Conservation (phyloP, 1,139 yeast species). For the Scheffersomyces cryptocercus region DNA sequence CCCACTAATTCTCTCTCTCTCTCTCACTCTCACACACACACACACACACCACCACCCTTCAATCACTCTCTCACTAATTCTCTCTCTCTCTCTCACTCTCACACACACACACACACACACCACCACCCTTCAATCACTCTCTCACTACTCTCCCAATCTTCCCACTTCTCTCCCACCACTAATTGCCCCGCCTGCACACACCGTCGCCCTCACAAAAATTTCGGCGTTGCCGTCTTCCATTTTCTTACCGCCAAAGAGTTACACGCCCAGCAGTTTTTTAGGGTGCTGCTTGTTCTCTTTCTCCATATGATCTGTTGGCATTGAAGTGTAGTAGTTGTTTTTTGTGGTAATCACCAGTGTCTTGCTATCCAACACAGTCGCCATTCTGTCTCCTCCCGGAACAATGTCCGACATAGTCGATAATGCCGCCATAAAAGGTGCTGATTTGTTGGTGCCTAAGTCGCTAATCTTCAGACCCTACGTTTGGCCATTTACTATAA, state of each 20-base stretch:
- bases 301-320: background rate
- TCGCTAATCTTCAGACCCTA: slow-evolving; percentile 67
- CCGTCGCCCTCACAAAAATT: slow-evolving; percentile 1
- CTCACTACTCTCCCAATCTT: too few relatives aligned
- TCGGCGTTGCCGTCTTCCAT: background rate
- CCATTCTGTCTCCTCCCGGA: background rate
- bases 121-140: too few relatives aligned
- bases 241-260: background rate
- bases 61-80: too few relatives aligned
- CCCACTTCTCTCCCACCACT: too few relatives aligned
- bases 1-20: too few relatives aligned
- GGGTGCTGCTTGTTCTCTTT: background rate
- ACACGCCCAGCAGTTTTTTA: too few relatives aligned
- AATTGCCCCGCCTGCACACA: too few relatives aligned
- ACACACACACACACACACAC: too few relatives aligned
- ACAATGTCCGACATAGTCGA: slow-evolving; percentile 45
- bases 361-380: too few relatives aligned
- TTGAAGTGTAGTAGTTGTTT: background rate
- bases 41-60: too few relatives aligned
- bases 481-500: slow-evolving; percentile 77
- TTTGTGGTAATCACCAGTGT: background rate
- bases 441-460: slow-evolving; percentile 74
- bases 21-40: too few relatives aligned
- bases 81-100: too few relatives aligned
- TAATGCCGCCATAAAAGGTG: slow-evolving; percentile 61